Evolutionary conservation across 331 rosid species (phyloP).

Genomic region (Prunus yedoensis): DNA sequence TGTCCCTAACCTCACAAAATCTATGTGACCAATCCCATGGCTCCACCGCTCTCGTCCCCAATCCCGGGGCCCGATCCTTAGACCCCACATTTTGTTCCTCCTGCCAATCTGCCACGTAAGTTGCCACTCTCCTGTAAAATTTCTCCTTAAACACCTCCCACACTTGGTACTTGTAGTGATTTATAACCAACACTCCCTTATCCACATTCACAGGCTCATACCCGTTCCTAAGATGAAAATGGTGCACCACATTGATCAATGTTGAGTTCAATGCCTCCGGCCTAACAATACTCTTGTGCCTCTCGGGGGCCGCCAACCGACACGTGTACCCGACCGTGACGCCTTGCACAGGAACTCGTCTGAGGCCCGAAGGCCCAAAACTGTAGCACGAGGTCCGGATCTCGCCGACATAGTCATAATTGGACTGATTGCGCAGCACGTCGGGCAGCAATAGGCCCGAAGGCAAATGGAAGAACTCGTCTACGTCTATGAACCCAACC

Average conservation of each 20-base stretch:
- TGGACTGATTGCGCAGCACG: conserved; percentile 38
- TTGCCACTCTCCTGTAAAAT: conserved; percentile 72
- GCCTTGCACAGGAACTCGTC: conserved; percentile 43
- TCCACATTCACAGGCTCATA: conserved; percentile 41
- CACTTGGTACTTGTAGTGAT: conserved; percentile 87
- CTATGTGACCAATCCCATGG: conserved; percentile 67
- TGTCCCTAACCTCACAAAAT: conserved; percentile 67
- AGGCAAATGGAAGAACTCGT: conserved; percentile 60
- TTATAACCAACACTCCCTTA: conserved; percentile 46
- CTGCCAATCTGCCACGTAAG: conserved; percentile 76
- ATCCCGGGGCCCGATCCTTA: conserved; percentile 72
- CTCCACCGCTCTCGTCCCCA: conserved; percentile 66
- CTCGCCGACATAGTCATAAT: conserved; percentile 43
- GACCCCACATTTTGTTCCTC: conserved; percentile 60
- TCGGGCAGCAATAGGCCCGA: conserved; percentile 10
- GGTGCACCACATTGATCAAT: conserved; percentile 79
- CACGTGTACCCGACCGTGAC: conserved; percentile 76
- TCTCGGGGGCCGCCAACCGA: conserved; percentile 42
- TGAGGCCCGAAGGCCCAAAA: conserved; percentile 74
- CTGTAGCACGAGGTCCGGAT: conserved; percentile 54
- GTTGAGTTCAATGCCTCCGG: conserved; percentile 62
- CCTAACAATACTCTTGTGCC: conserved; percentile 82
- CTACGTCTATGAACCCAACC: conserved; percentile 85
- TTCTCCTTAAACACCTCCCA: conserved; percentile 83
- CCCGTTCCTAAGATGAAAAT: conserved; percentile 56